Evolutionary conservation across 164 flowering plant species (phyloP), one percentile per base, ranked within the genome.

Genomic region (Stephania japonica): DNA sequence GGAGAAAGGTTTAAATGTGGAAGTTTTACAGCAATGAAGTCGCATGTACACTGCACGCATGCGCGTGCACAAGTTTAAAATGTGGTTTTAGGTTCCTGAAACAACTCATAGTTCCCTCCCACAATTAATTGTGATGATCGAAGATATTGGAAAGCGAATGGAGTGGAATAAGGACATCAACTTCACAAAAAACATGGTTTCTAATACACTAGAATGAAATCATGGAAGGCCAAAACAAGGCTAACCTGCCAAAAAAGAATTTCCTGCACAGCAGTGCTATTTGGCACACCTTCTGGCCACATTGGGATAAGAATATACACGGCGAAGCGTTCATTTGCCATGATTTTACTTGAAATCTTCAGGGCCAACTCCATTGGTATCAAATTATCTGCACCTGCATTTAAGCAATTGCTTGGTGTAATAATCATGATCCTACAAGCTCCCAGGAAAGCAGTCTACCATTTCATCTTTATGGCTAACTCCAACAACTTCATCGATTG

Each of bases 221-320:
- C 19, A 68, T 3, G 24, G 4, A 72, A 13, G 49, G 4, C 38
- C 9, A 47, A 32, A 66, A 56, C 62, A 6, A 43, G 65, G 7
- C 73, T 73, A 67, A 90, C 97, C 97, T 91, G 97, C 97, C 97
- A 91, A 78, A 76, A 91, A 9, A 91, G 85, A 80, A 90, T 91
- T 83, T 90, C 94, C 75, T 91, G 97, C 72, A 91, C 84, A 65
- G 92, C 65, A 71, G 85, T 83, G 72, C 87, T 81, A 19, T 80
- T 81, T 42, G 94, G 90, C 66, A 85, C 81, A 43, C 94, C 97
- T 81, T 91, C 94, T 23, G 94, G 97, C 94, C 94, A 91, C 96
- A 88, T 85, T 63, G 89, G 96, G 68, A 91, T 86, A 4, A 89
- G 88, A 64, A 91, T 73, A 73, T 88, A 91, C 4, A 85, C 94